Conservation (phyloP, 163 green algal genomes). For the Picocystis sp. region DNA sequence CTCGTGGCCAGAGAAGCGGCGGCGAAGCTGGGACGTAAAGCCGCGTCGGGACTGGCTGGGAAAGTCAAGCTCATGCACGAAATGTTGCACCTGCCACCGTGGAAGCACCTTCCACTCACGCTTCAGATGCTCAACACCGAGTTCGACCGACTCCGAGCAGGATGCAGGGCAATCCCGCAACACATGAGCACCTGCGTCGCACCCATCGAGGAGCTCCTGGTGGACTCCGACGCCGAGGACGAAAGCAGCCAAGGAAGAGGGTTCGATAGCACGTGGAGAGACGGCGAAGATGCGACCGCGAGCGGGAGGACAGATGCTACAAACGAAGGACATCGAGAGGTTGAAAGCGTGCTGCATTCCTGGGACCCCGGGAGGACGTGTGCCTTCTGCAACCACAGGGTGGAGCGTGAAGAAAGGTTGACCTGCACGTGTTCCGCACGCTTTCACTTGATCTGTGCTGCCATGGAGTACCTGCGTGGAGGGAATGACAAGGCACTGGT, state of each 20-base stretch:
- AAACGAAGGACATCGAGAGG: no score
- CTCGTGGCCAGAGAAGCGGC: slow-evolving; percentile 28
- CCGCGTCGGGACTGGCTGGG: slow-evolving; percentile 33
- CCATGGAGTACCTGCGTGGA: no score
- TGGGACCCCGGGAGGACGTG: no score
- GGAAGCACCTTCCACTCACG: slow-evolving; percentile 51
- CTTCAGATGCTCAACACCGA: slow-evolving; percentile 42
- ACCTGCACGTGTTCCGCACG: no score
- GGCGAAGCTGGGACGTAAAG: slow-evolving; percentile 14
- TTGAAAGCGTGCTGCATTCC: no score
- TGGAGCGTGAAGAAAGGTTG: no score
- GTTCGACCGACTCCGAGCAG: slow-evolving; percentile 12
- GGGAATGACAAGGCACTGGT: no score
- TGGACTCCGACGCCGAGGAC: slow-evolving; percentile 1
- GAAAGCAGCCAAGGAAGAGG: slow-evolving; percentile 1
- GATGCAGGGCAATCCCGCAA: slow-evolving; percentile 11
- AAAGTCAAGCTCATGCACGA: slow-evolving; percentile 60
- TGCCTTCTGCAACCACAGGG: no score
- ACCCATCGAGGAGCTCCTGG: slow-evolving; percentile 25
- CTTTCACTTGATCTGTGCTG: no score
- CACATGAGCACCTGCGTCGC: slow-evolving; percentile 34
- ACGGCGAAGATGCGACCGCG: no score
- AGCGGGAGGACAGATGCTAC: no score
- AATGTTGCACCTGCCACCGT: slow-evolving; percentile 53
- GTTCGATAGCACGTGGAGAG: no score